These are phyloP conservation scores for Candolleomyces aberdarensis DNA, from an alignment of 768 basidiomycete species.

Conservation along the genomic window DNA sequence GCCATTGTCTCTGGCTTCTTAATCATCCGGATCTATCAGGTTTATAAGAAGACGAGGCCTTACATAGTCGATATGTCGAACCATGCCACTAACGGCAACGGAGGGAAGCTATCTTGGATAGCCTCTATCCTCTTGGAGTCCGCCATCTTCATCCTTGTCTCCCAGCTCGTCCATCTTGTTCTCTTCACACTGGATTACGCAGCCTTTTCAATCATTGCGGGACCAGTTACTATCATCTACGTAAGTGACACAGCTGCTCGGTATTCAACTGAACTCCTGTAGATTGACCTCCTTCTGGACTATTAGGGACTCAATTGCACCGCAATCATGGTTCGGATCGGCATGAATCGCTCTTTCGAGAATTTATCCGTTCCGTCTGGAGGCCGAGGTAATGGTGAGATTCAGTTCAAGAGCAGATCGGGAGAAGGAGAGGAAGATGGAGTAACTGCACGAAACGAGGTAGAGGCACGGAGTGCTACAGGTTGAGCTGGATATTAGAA, in stretches of 20 bases:
- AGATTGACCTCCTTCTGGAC: not conserved
- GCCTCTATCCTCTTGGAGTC: too few species aligned
- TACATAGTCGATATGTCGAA: too few species aligned
- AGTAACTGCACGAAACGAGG: too few species aligned
- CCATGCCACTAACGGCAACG: too few species aligned
- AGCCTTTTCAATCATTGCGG: not conserved
- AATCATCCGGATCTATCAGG: not conserved
- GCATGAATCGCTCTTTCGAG: not conserved
- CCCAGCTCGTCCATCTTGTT: not conserved
- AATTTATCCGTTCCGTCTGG: too few species aligned
- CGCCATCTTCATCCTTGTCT: not conserved
- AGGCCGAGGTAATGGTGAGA: too few species aligned
- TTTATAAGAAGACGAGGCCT: not conserved
- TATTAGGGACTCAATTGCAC: not conserved
- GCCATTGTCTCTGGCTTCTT: not conserved
- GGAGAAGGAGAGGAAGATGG: too few species aligned
- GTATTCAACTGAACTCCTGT: too few species aligned
- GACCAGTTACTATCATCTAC: not conserved
- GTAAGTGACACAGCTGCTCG: not conserved
- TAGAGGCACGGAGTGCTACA: too few species aligned
- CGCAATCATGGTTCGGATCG: not conserved
- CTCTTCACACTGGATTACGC: not conserved
- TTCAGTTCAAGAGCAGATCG: too few species aligned
- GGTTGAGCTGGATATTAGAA: too few species aligned
- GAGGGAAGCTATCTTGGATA: too few species aligned